These are phyloP conservation scores for Tulasnella sp. DNA, from an alignment of 768 basidiomycete species.

Conservation along the genomic window DNA sequence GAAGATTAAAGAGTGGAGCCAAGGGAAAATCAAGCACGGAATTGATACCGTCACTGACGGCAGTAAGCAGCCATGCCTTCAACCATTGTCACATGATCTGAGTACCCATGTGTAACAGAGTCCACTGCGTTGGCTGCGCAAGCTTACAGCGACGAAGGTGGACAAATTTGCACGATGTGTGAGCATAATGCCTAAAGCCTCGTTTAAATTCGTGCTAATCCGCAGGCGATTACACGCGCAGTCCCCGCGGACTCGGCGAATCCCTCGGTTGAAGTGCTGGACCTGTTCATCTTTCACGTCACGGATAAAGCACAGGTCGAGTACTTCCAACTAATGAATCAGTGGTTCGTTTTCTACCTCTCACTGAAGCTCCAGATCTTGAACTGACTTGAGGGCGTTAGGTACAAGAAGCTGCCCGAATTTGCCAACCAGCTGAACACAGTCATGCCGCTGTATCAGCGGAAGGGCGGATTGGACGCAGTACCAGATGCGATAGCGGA, in stretches of 20 bases:
- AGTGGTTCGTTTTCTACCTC: neutral
- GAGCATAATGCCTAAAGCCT: neutral
- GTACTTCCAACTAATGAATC: neutral
- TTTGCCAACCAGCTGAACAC: neutral
- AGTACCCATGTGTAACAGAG: neutral
- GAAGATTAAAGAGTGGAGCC: constrained; percentile 24
- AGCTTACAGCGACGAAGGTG: constrained; percentile 2
- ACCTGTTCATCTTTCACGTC: neutral
- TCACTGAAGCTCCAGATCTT: neutral
- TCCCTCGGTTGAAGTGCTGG: neutral
- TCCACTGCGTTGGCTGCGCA: neutral
- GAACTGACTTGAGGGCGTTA: neutral
- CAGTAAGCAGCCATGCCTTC: neutral
- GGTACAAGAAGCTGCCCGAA: constrained; percentile 3
- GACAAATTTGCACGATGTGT: constrained; percentile 7
- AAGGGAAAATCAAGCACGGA: neutral
- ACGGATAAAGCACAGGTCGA: neutral
- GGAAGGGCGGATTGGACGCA: constrained; percentile 21
- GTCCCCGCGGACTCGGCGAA: neutral
- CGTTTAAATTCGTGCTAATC: neutral
- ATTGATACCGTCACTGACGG: constrained; percentile 7
- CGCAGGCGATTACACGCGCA: neutral
- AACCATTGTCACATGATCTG: neutral
- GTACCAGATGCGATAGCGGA: constrained; percentile 23
- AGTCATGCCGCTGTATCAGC: constrained; percentile 13